These are phyloP conservation scores for Penicillium sp. DNA, from an alignment of 2,329 filamentous ascomycete species.

Conservation along the genomic window DNA sequence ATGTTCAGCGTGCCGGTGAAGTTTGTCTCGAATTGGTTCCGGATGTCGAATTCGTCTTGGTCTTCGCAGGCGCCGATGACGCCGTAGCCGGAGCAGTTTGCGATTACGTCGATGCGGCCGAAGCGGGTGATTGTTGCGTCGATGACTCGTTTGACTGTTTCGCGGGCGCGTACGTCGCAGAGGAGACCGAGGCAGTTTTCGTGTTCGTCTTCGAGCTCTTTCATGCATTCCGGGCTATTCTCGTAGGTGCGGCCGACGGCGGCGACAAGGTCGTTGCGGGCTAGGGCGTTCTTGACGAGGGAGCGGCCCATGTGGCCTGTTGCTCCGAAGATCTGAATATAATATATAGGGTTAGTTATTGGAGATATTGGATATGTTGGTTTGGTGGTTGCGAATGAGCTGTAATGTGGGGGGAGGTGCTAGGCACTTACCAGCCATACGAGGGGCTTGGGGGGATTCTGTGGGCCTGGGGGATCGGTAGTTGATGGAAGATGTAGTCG, in stretches of 20 bases:
- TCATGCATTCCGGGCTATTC: constrained; percentile 74
- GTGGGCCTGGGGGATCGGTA: constrained; percentile 80
- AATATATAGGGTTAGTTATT: not conserved
- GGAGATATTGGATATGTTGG: too few species aligned
- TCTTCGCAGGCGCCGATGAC: constrained; percentile 96
- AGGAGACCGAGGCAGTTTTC: constrained; percentile 73
- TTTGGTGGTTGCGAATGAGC: not conserved
- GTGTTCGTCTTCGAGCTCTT: constrained; percentile 68
- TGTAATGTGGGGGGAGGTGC: constrained; percentile 9
- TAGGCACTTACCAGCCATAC: constrained; percentile 79
- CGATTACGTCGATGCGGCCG: constrained; percentile 84
- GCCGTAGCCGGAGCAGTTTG: constrained; percentile 92
- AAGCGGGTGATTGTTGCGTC: constrained; percentile 74
- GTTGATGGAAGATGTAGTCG: constrained; percentile 74
- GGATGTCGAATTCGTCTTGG: constrained; percentile 92
- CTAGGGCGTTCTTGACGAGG: constrained; percentile 80
- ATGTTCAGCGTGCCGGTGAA: constrained; percentile 96
- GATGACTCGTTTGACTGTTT: constrained; percentile 76
- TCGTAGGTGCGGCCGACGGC: constrained; percentile 85
- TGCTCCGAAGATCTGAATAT: constrained; percentile 81
- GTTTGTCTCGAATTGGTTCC: constrained; percentile 97
- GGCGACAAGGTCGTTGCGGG: constrained; percentile 80
- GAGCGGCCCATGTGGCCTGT: constrained; percentile 97
- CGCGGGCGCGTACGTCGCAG: constrained; percentile 84
- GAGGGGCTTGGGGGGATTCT: constrained; percentile 73